Evolutionary conservation across 176 grass and related monocot species (phyloP), one percentile per base, ranked within the genome.

Genomic region (Cenchrus purpureus): DNA sequence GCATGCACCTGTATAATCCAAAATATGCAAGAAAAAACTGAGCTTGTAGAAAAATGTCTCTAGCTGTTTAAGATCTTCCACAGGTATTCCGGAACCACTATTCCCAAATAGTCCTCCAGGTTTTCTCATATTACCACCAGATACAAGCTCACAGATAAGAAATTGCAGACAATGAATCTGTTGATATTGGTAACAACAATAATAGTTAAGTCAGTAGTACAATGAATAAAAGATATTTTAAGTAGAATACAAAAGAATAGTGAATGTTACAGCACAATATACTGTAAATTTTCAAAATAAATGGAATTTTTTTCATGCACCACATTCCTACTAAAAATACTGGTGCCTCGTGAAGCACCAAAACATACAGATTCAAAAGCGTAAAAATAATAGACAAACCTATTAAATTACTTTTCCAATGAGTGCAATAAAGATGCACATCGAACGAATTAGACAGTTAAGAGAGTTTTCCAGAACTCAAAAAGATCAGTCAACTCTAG

Each of bases 11-110:
- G 91, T 98, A 84, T 90, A 98, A 75, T 98, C 96, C 89, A 98
- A 90, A 87, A 98, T 98, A 92, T 98, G 96, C 76, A 98, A 86
- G 81, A 98, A 98, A 89, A 98, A 98, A 73, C 96, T 92, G 51
- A 98, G 96, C 77, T 98, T 98, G 85, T 98, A 98, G 86, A 98
- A 98, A 91, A 95, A 98, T 13, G 96, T 95, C 81, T 98, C 96
- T 67, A 98, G 86, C 70, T 92, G 96, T 85, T 98, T 98, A 81
- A 98, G 93, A 84, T 98, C 93, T 73, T 98, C 96, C 84, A 98
- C 91, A 50, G 91, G 87, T 81, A 98, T 94, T 79, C 96, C 96
- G 48, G 96, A 98, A 72, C 96, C 89, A 90, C 93, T 98, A 84
- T 98, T 98, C 74, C 96, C 96, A 89, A 98, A 98, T 61, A 98